These are phyloP conservation scores for Pleurotus tuber-regium DNA, from an alignment of 768 basidiomycete species.

Conservation along the genomic window DNA sequence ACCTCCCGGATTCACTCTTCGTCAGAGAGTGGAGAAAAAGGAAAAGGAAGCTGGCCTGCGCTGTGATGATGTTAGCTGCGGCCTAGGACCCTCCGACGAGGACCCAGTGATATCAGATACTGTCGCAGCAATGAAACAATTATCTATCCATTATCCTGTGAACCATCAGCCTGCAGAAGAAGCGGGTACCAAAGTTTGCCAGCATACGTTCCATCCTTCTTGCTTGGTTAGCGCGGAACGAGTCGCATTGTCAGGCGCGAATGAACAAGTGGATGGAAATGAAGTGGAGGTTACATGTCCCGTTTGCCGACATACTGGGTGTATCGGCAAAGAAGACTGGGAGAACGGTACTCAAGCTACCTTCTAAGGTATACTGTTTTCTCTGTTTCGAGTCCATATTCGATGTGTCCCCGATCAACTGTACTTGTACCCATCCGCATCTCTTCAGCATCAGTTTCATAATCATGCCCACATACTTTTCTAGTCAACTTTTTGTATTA, in stretches of 20 bases:
- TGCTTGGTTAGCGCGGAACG: constrained; percentile 71
- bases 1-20: constrained; percentile 66
- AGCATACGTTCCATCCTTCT: constrained; percentile 67
- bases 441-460: not conserved
- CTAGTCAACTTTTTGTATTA: no score
- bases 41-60: constrained; percentile 73
- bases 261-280: constrained; percentile 34
- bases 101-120: constrained; percentile 46
- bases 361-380: constrained; percentile 11
- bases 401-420: not conserved
- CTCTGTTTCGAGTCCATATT: not conserved
- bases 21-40: constrained; percentile 68
- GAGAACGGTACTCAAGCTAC: constrained; percentile 36
- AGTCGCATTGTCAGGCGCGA: constrained; percentile 60
- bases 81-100: constrained; percentile 72
- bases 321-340: constrained; percentile 62
- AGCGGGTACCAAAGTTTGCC: constrained; percentile 39
- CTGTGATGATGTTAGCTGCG: constrained; percentile 72
- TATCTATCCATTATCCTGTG: constrained; percentile 31
- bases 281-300: constrained; percentile 72
- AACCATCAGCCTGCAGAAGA: constrained; percentile 16
- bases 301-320: constrained; percentile 64
- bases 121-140: constrained; percentile 30
- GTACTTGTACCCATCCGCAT: constrained; percentile 8
- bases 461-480: not conserved